Evolutionary conservation across 805 yeast genomes (phyloP).

Genomic region (Barnettozyma wickerhamii): DNA sequence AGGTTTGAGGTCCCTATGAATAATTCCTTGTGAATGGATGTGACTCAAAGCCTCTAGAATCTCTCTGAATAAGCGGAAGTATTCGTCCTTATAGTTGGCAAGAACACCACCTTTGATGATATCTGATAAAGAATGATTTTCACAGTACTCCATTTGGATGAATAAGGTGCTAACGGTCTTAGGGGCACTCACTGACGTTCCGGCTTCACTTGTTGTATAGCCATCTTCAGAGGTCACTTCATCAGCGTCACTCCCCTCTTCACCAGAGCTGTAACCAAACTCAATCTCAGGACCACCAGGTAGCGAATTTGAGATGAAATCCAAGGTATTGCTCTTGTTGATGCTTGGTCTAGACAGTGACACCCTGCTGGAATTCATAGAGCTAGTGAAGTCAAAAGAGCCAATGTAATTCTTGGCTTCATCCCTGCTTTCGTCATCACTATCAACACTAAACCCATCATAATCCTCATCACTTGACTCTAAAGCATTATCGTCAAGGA

Average conservation of each 20-base stretch:
- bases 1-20: constrained; percentile 93
- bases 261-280: constrained; percentile 36
- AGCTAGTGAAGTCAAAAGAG: constrained; percentile 9
- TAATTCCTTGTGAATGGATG: constrained; percentile 90
- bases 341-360: constrained; percentile 24
- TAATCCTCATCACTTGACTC: constrained; percentile 23
- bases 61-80: constrained; percentile 88
- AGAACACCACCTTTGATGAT: constrained; percentile 73
- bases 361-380: constrained; percentile 5
- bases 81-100: constrained; percentile 66
- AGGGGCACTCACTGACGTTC: constrained; percentile 17
- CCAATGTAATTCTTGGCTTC: constrained; percentile 9
- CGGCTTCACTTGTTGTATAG: constrained; percentile 6
- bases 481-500: constrained; percentile 29
- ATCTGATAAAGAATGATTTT: constrained; percentile 83
- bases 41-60: constrained; percentile 85
- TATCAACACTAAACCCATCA: constrained; percentile 14
- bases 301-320: constrained; percentile 64
- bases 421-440: constrained; percentile 1
- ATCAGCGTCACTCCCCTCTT: constrained; percentile 20
- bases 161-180: constrained; percentile 65
- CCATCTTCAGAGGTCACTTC: constrained; percentile 6
- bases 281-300: constrained; percentile 50
- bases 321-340: constrained; percentile 40
- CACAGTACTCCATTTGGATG: constrained; percentile 99